Conservation (phyloP, 176 grass and related monocot species). For the Tuctoria greenei region DNA sequence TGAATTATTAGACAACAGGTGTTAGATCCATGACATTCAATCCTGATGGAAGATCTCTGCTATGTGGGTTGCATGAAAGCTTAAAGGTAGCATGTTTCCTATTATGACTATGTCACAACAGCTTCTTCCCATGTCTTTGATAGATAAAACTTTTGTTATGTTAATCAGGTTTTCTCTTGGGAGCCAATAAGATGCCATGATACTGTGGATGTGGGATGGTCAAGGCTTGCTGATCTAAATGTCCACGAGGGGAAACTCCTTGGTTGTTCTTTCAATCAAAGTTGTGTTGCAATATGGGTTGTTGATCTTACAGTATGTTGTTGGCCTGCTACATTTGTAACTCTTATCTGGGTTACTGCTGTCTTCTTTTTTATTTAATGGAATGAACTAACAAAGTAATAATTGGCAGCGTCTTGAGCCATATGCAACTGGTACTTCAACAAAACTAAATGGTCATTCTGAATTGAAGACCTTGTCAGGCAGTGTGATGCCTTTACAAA, state of each 20-base stretch:
- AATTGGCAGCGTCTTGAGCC: conserved; percentile 79
- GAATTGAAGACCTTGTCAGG: conserved; percentile 50
- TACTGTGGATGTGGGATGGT: conserved; percentile 96
- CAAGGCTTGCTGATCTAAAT: conserved; percentile 93
- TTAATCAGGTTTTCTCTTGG: conserved; percentile 86
- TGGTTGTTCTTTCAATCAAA: conserved; percentile 98
- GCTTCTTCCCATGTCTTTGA: conserved; percentile 21
- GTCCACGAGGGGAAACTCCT: conserved; percentile 97
- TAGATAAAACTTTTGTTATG: conserved; percentile 33
- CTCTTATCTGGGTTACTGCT: not conserved
- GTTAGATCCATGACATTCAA: conserved; percentile 98
- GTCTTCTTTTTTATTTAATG: conserved; percentile 15
- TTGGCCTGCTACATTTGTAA: conserved; percentile 17
- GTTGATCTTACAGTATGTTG: conserved; percentile 80
- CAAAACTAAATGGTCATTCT: conserved; percentile 66
- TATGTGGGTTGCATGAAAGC: conserved; percentile 93
- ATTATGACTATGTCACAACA: not conserved
- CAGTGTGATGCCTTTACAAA: conserved; percentile 61
- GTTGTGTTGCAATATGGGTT: conserved; percentile 99
- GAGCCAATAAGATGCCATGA: conserved; percentile 94
- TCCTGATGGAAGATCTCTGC: conserved; percentile 89
- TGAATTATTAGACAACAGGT: conserved; percentile 70
- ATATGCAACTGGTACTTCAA: conserved; percentile 56
- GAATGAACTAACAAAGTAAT: conserved; percentile 32
- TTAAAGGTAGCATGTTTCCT: conserved; percentile 65